phyloP scores from a whole-genome alignment of 2,329 filamentous ascomycete genomes.

The Colletotrichum siamense region DNA sequence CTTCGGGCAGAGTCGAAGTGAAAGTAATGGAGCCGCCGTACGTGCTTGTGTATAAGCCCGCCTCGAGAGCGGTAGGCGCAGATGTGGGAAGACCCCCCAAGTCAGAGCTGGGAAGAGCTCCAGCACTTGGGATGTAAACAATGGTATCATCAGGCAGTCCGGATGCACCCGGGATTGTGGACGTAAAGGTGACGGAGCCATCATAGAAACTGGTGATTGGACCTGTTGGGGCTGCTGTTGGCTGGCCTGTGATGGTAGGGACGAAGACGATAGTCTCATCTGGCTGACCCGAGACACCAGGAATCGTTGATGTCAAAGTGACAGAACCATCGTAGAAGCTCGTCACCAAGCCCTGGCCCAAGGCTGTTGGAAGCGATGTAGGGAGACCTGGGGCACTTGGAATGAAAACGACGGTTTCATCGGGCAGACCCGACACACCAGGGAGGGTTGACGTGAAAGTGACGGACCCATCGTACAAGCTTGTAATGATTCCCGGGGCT shows the following conservation, averaged over 20 bases:
- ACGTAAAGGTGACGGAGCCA: not conserved
- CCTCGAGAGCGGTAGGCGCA: not conserved
- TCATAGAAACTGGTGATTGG: not conserved
- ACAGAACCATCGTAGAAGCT: constrained; percentile 8
- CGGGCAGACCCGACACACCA: not conserved
- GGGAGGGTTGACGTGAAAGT: not conserved
- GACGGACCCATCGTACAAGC: not conserved
- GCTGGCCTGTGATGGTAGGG: not conserved
- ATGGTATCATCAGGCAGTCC: not conserved
- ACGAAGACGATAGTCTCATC: not conserved
- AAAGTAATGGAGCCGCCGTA: not conserved
- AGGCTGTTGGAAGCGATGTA: not conserved
- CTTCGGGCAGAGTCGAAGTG: not conserved
- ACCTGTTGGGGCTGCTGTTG: not conserved
- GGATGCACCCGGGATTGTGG: not conserved
- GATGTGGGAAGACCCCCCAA: not conserved
- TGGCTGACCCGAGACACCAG: not conserved
- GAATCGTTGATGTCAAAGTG: not conserved
- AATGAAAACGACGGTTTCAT: not conserved
- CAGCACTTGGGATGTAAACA: not conserved
- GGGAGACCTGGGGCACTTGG: not conserved
- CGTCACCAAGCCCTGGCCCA: not conserved
- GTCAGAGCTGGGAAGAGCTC: not conserved
- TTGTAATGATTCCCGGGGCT: not conserved
- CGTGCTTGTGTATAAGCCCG: not conserved